A percentile compares a stretch with the other conserved stretches of the same genome.
Conservation (phyloP, 2,329 filamentous ascomycete genomes). For the Fusarium temperatum region DNA sequence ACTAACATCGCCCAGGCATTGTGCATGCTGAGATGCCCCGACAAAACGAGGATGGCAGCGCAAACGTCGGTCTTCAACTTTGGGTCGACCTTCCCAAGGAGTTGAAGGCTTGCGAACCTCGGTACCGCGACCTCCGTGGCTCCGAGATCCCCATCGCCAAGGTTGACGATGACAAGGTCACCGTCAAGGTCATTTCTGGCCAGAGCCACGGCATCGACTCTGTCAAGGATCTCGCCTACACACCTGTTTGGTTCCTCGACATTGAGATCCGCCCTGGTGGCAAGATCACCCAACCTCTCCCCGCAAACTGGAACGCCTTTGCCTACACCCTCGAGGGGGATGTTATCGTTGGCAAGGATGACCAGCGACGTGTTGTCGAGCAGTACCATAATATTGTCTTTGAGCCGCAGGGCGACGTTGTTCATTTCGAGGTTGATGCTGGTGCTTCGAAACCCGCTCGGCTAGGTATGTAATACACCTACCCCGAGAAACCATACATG, state of each 20-base stretch:
- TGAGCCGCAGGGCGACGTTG: constrained; percentile 77
- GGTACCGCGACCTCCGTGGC: constrained; percentile 86
- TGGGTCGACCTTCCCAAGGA: constrained; percentile 91
- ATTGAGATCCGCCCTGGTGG: constrained; percentile 83
- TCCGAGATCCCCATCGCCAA: constrained; percentile 81
- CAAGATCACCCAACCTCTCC: constrained; percentile 77
- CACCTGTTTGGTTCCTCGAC: constrained; percentile 95
- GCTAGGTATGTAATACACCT: constrained; percentile 47
- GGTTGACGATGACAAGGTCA: constrained; percentile 76
- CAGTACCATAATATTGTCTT: constrained; percentile 93
- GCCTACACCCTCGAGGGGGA: constrained; percentile 84
- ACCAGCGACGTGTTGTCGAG: constrained; percentile 62
- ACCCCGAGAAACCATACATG: not conserved
- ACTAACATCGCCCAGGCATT: constrained; percentile 66
- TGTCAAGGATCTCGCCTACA: constrained; percentile 91
- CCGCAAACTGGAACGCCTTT: constrained; percentile 88
- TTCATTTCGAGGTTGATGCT: constrained; percentile 75
- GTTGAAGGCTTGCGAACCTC: constrained; percentile 88
- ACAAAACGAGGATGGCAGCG: constrained; percentile 76
- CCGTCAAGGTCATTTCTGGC: constrained; percentile 90
- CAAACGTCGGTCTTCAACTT: constrained; percentile 89
- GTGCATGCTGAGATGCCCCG: constrained; percentile 96
- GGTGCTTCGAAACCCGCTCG: constrained; percentile 67
- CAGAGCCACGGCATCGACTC: constrained; percentile 85
- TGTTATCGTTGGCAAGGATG: constrained; percentile 67